Evolutionary conservation across 129 eudicot species (phyloP).

Genomic region (Solidago caesia): DNA sequence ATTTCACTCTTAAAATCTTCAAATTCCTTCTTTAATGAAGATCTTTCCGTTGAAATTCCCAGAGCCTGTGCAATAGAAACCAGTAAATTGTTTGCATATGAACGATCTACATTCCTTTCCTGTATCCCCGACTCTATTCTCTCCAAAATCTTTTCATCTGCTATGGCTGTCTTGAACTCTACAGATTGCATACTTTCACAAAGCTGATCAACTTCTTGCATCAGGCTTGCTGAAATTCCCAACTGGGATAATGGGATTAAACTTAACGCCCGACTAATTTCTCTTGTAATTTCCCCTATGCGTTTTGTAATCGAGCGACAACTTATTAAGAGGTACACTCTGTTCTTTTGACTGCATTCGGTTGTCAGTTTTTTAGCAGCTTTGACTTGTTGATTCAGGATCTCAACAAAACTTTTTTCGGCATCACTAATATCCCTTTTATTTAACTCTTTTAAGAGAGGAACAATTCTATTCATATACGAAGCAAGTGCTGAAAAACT

Average conservation of each 20-base stretch:
- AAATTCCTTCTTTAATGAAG: slow-evolving; percentile 54
- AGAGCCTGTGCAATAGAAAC: slow-evolving; percentile 49
- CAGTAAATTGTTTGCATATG: slow-evolving; percentile 51
- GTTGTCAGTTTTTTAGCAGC: slow-evolving; percentile 39
- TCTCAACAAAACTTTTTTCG: slow-evolving; percentile 35
- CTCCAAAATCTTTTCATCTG: slow-evolving; percentile 58
- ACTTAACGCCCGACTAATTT: slow-evolving; percentile 48
- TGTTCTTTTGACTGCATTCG: slow-evolving; percentile 56
- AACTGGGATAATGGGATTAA: slow-evolving; percentile 45
- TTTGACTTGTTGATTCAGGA: slow-evolving; percentile 45
- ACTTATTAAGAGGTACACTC: slow-evolving; percentile 51
- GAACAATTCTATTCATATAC: slow-evolving; percentile 43
- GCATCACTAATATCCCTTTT: slow-evolving; percentile 29
- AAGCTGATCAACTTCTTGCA: slow-evolving; percentile 42
- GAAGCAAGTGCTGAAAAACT: slow-evolving; percentile 50
- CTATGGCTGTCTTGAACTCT: slow-evolving; percentile 57
- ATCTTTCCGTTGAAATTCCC: slow-evolving; percentile 54
- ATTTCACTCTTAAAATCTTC: slow-evolving; percentile 63
- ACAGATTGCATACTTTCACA: slow-evolving; percentile 48
- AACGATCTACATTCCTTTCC: slow-evolving; percentile 58
- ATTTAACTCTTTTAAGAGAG: slow-evolving; percentile 50
- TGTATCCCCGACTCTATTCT: slow-evolving; percentile 64
- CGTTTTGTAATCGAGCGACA: slow-evolving; percentile 46
- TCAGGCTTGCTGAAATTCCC: slow-evolving; percentile 39
- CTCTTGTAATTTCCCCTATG: slow-evolving; percentile 46